Evolutionary conservation across 768 basidiomycete species (phyloP).

Genomic region (Cystobasidium onofrii): DNA sequence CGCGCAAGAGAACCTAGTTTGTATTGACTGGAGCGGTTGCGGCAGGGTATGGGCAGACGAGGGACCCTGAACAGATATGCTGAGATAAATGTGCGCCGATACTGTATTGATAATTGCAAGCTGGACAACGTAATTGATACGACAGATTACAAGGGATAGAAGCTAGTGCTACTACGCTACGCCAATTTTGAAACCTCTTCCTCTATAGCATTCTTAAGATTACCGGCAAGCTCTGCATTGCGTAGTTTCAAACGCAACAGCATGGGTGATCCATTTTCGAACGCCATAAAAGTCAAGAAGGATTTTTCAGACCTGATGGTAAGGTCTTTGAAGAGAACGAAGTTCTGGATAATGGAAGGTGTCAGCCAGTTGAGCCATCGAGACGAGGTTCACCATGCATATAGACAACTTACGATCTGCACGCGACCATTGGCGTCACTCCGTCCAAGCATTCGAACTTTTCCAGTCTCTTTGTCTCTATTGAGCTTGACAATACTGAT

Average conservation of each 20-base stretch:
- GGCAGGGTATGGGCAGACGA: too few relatives aligned
- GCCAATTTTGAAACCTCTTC: not conserved
- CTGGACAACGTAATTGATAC: not conserved
- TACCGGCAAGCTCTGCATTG: constrained; percentile 31
- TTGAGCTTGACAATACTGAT: constrained; percentile 28
- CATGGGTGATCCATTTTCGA: not conserved
- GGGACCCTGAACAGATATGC: too few relatives aligned
- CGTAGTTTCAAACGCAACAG: constrained; percentile 3
- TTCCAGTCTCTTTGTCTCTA: constrained; percentile 16
- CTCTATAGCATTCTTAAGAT: constrained; percentile 38
- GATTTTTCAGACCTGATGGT: constrained; percentile 8
- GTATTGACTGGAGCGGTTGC: too few relatives aligned
- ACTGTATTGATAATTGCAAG: too few relatives aligned
- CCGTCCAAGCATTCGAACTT: constrained; percentile 20
- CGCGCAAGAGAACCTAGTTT: too few relatives aligned
- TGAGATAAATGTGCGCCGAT: too few relatives aligned
- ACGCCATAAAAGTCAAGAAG: constrained; percentile 10
- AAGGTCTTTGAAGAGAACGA: not conserved
- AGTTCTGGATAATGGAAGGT: not conserved
- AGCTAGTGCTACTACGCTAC: not conserved
- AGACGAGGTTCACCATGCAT: not conserved
- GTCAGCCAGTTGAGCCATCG: not conserved
- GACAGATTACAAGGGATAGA: not conserved
- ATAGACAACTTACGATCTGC: constrained; percentile 12
- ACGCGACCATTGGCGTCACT: constrained; percentile 24